Evolutionary conservation across 352 stramenopile species (phyloP).

Genomic region (Pythium monospermum): DNA sequence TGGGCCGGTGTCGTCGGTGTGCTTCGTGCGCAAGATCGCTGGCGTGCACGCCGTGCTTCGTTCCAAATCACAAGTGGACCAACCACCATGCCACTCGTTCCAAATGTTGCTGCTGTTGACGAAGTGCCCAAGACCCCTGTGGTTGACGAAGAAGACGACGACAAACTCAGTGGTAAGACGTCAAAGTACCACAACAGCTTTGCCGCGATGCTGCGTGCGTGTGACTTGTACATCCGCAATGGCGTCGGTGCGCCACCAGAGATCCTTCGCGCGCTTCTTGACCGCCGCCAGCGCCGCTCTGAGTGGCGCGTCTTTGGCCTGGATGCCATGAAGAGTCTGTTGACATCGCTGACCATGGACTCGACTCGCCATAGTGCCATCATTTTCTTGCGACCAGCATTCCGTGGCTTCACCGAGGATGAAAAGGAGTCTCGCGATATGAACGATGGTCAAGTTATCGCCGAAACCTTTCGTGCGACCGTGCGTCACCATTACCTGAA

Average conservation of each 20-base stretch:
- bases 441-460: slow-evolving; percentile 71
- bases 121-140: slow-evolving; percentile 5
- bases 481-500: slow-evolving; percentile 86
- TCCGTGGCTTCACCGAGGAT: slow-evolving; percentile 81
- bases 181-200: slow-evolving; percentile 61
- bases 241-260: slow-evolving; percentile 77
- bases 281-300: slow-evolving; percentile 62
- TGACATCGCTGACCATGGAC: slow-evolving; percentile 71
- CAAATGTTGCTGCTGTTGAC: no score
- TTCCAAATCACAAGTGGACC: slow-evolving; percentile 15
- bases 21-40: slow-evolving; percentile 68
- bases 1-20: slow-evolving; percentile 86
- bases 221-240: slow-evolving; percentile 84
- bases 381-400: slow-evolving; percentile 78
- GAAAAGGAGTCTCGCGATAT: slow-evolving; percentile 76
- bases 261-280: slow-evolving; percentile 60
- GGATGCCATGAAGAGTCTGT: slow-evolving; percentile 74
- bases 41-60: slow-evolving; percentile 47
- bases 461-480: slow-evolving; percentile 79
- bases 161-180: slow-evolving; percentile 19
- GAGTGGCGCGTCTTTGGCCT: slow-evolving; percentile 76
- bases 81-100: no score
- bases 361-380: slow-evolving; percentile 68
- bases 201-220: slow-evolving; percentile 78
- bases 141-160: slow-evolving; percentile 21